phyloP scores from a whole-genome alignment of 176 grass and related monocot genomes.

The Typha latifolia region DNA sequence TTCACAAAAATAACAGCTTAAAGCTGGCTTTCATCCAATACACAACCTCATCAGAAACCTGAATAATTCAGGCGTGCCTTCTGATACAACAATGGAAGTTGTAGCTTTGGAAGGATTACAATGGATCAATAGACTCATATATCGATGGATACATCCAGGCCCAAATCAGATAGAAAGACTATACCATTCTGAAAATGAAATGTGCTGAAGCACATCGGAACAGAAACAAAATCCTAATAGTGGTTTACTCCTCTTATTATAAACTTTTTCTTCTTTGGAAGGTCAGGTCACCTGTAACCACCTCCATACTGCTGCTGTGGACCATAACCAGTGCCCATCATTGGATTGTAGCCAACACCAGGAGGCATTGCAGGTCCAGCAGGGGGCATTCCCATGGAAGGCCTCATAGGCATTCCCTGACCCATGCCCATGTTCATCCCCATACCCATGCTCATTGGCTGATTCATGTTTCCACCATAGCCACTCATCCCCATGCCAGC shows the following conservation, averaged over 20 bases:
- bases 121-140: neutral
- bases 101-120: slow-evolving; percentile 2
- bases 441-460: slow-evolving; percentile 40
- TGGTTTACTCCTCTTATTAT: neutral
- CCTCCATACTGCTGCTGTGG: slow-evolving; percentile 66
- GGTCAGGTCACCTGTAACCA: slow-evolving; percentile 58
- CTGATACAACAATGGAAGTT: slow-evolving; percentile 27
- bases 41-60: slow-evolving; percentile 32
- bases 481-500: slow-evolving; percentile 41
- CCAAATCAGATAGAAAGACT: slow-evolving; percentile 32
- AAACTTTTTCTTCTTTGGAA: neutral
- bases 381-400: slow-evolving; percentile 48
- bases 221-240: neutral
- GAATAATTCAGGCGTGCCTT: slow-evolving; percentile 20
- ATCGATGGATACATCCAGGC: slow-evolving; percentile 35
- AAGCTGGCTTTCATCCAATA: slow-evolving; percentile 15
- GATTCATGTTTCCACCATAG: slow-evolving; percentile 11
- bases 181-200: slow-evolving; percentile 6
- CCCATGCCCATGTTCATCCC: slow-evolving; percentile 41
- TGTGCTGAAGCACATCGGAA: slow-evolving; percentile 2
- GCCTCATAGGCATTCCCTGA: slow-evolving; percentile 62
- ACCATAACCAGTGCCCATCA: slow-evolving; percentile 55
- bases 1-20: slow-evolving; percentile 23
- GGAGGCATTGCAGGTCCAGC: slow-evolving; percentile 44
- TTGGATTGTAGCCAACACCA: slow-evolving; percentile 63